phyloP scores from a whole-genome alignment of 2,329 filamentous ascomycete genomes.

The Leptodontidium sp. region DNA sequence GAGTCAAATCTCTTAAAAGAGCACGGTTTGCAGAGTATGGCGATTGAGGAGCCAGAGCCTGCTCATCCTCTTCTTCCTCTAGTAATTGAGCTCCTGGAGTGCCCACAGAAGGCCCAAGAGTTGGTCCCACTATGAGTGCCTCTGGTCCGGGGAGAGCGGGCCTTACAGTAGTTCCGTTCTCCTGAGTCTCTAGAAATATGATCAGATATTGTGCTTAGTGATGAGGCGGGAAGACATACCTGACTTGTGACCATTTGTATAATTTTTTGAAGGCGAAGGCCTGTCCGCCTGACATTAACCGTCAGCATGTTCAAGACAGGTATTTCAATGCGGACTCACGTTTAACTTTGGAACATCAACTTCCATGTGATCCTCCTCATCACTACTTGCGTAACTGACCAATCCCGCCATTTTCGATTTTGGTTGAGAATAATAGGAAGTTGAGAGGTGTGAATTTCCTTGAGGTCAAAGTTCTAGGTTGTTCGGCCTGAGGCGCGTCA shows the following conservation, averaged over 20 bases:
- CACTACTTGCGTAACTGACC: conserved; percentile 51
- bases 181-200: background rate
- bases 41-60: conserved; percentile 53
- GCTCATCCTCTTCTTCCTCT: conserved; percentile 46
- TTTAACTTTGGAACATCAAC: conserved; percentile 33
- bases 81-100: conserved; percentile 26
- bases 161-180: background rate
- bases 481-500: conserved; percentile 28
- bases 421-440: background rate
- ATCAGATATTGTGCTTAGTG: background rate
- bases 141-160: conserved; percentile 29
- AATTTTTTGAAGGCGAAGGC: conserved; percentile 19
- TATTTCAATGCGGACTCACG: conserved; percentile 31
- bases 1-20: conserved; percentile 74
- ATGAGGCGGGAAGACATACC: conserved; percentile 30
- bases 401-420: conserved; percentile 45
- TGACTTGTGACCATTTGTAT: conserved; percentile 32
- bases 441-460: background rate
- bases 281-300: conserved; percentile 34
- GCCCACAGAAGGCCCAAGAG: conserved; percentile 32
- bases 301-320: conserved; percentile 33
- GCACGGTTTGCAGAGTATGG: conserved; percentile 73
- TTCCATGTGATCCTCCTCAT: conserved; percentile 46
- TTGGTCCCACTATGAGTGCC: conserved; percentile 43
- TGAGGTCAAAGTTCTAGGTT: background rate